Evolutionary conservation across 2,329 filamentous ascomycete genomes (phyloP), one percentile per base, ranked within the genome.

Genomic region (Chaetomiaceae sp.): DNA sequence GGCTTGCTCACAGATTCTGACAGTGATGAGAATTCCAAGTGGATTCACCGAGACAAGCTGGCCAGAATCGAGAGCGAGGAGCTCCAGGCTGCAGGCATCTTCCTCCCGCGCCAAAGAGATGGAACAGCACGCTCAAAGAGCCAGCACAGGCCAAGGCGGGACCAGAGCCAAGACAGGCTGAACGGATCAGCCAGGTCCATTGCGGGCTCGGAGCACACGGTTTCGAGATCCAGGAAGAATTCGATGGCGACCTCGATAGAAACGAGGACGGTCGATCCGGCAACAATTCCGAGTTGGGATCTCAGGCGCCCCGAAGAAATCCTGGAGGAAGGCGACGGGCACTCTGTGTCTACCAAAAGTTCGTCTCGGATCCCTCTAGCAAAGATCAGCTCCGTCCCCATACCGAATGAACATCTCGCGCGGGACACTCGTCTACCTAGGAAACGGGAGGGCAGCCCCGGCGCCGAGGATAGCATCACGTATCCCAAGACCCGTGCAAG

Each of bases 361-460:
- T 80, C 70, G 72, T 96, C 92, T 39, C 83, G 89, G 48, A 96
- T 99, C 64, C 93, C 93, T 1, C 77, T 97, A 33, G 83, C 89
- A 25, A 91, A 89, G 61, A 73, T 79, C 13, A 96, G 89, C 64
- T 86, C 87, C 2, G 78, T 82, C 17, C 89, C 90, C 10, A 84
- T 95, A 52, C 80, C 87, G 2, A 68, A 79, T 45, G 81, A 86
- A 44, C 81, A 85, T 56, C 74, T 89, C 40, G 90, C 92, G 58
- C 81, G 90, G 56, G 86, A 89, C 60, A 83, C 81, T 20, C 83
- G 82, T 19, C 73, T 85, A 39, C 71, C 77, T 48, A 81, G 90
- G 50, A 81, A 77, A 58, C 73, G 75, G 59, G 81, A 77, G 53
- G 75, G 75, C 55, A 76, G 77, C 54, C 65, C 66, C 4, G 68